phyloP scores from a whole-genome alignment of 768 basidiomycete species.

The Leucocoprinus leucothites region DNA sequence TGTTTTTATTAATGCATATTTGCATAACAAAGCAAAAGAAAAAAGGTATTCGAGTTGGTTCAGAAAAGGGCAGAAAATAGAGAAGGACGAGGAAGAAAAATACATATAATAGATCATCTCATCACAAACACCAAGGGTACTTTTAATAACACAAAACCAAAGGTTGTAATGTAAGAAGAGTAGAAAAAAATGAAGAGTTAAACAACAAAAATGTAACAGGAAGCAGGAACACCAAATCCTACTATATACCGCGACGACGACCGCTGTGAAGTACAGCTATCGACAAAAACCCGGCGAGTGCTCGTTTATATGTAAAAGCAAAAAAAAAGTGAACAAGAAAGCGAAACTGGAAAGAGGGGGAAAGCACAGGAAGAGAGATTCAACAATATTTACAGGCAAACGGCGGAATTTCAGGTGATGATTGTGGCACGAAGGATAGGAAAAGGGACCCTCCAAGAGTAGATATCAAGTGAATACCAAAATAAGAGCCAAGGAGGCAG shows the following conservation, averaged over 20 bases:
- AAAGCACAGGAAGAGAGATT: neutral
- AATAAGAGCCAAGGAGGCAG: neutral
- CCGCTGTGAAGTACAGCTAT: too few species aligned
- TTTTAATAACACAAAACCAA: too few species aligned
- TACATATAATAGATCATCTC: slow-evolving; percentile 17
- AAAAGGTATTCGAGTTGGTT: slow-evolving; percentile 17
- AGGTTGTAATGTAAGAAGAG: too few species aligned
- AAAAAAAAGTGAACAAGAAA: slow-evolving; percentile 4
- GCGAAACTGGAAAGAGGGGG: neutral
- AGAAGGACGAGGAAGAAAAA: too few species aligned
- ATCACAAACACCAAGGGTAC: slow-evolving; percentile 13
- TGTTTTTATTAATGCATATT: slow-evolving; percentile 15
- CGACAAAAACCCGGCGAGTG: too few species aligned
- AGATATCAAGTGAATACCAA: slow-evolving; percentile 2
- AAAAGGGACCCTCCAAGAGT: neutral
- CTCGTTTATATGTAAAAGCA: too few species aligned
- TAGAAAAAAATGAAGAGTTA: slow-evolving; percentile 16
- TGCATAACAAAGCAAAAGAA: slow-evolving; percentile 25
- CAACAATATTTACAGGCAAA: neutral
- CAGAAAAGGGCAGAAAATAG: slow-evolving; percentile 16
- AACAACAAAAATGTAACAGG: too few species aligned
- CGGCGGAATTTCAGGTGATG: neutral
- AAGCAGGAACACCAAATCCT: too few species aligned
- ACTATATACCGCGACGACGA: too few species aligned
- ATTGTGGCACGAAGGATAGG: neutral